Conservation (phyloP, 768 basidiomycete genomes). For the Boletus pseudopeckii region DNA sequence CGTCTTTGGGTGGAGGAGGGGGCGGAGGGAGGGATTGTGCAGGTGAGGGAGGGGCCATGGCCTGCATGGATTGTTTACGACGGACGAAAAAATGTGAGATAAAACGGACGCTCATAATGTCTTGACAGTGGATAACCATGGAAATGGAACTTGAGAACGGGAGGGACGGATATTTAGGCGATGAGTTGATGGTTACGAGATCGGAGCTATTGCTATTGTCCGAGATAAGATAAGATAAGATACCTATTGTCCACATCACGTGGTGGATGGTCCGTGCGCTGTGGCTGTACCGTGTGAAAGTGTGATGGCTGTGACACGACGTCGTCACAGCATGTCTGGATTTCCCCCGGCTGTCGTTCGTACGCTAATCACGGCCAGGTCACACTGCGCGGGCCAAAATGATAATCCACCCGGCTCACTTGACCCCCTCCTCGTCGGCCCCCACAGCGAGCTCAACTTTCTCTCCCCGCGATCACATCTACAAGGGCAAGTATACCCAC, state of each 20-base stretch:
- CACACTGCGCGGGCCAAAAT: constrained; percentile 36
- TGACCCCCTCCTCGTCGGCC: constrained; percentile 15
- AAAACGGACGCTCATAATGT: constrained; percentile 8
- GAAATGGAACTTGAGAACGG: background rate
- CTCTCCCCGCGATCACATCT: constrained; percentile 30
- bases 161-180: background rate
- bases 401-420: constrained; percentile 26
- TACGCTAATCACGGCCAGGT: constrained; percentile 37
- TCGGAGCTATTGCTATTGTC: background rate
- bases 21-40: constrained; percentile 13
- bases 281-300: constrained; percentile 22
- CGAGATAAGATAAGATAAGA: constrained; percentile 23
- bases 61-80: constrained; percentile 15
- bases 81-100: constrained; percentile 13
- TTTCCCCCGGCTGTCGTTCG: constrained; percentile 36
- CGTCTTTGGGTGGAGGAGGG: constrained; percentile 25
- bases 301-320: constrained; percentile 28
- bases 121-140: constrained; percentile 13
- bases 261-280: constrained; percentile 26
- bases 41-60: background rate
- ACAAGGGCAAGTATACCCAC: constrained; percentile 56
- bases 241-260: background rate
- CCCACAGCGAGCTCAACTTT: constrained; percentile 6
- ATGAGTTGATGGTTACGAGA: constrained; percentile 7
- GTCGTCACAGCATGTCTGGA: constrained; percentile 31